Conservation (phyloP, 225 moss, liverwort and hornwort species). For the Anthoceros angustus region DNA sequence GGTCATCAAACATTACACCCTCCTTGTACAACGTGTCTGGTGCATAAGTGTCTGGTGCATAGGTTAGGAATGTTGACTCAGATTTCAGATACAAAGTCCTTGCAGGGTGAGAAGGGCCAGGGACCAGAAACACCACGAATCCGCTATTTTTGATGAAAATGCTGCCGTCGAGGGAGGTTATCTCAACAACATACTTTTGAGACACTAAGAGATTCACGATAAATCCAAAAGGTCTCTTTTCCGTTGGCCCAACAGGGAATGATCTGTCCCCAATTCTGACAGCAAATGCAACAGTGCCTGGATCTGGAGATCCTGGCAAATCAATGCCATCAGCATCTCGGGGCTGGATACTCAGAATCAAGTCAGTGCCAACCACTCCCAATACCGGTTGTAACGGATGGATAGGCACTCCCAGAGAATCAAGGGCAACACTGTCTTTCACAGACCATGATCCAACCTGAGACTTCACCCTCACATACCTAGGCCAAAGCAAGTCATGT, state of each 20-base stretch:
- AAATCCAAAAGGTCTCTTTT: neutral
- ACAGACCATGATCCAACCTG: slow-evolving; percentile 10
- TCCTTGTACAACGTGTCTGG: neutral
- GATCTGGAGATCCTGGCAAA: slow-evolving; percentile 18
- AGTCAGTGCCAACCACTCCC: slow-evolving; percentile 12
- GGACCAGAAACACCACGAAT: neutral
- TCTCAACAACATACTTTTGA: neutral
- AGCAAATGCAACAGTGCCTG: slow-evolving; percentile 1
- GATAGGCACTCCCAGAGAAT: slow-evolving; percentile 18
- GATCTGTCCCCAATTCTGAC: neutral
- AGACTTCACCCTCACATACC: slow-evolving; percentile 17
- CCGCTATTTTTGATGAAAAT: neutral
- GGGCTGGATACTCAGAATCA: slow-evolving; percentile 29
- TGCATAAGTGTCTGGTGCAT: neutral
- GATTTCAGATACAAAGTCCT: neutral
- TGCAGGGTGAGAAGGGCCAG: slow-evolving; percentile 1
- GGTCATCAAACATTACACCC: neutral
- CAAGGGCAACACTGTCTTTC: slow-evolving; percentile 13
- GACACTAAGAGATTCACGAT: neutral
- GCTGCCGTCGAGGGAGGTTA: neutral
- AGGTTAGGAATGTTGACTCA: neutral
- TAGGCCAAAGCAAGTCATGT: slow-evolving; percentile 5
- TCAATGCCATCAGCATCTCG: slow-evolving; percentile 22
- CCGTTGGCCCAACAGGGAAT: neutral
- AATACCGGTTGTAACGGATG: slow-evolving; percentile 21